These are phyloP conservation scores for Nitzschia sp. DNA, from an alignment of 108 stramenopile genomes.

Conservation along the genomic window DNA sequence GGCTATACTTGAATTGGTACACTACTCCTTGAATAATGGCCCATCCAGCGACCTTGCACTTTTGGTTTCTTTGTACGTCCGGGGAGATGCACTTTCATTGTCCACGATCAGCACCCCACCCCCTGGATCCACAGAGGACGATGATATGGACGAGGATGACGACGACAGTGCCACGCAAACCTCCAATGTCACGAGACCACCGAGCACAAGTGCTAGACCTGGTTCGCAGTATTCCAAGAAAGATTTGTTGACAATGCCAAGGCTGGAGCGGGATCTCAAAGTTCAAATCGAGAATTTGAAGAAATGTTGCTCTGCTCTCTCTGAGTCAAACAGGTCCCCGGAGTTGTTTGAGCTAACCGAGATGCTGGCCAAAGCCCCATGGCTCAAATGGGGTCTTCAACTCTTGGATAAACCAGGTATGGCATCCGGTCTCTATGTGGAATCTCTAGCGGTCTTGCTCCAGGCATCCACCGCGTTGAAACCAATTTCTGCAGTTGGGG, in stretches of 20 bases:
- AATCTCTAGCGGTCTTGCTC: constrained; percentile 42
- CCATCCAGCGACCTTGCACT: constrained; percentile 11
- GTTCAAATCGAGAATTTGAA: no score
- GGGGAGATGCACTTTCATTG: constrained; percentile 28
- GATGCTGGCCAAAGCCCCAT: constrained; percentile 22
- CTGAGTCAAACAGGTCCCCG: no score
- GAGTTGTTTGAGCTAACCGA: not conserved
- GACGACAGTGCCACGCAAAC: constrained; percentile 25
- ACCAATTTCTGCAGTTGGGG: constrained; percentile 37
- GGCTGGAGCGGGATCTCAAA: constrained; percentile 38
- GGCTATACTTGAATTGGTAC: constrained; percentile 12
- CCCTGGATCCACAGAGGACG: constrained; percentile 12
- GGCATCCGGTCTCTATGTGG: constrained; percentile 32
- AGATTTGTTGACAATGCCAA: constrained; percentile 60
- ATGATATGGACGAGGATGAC: constrained; percentile 50
- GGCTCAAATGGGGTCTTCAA: constrained; percentile 31
- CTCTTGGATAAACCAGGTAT: constrained; percentile 22
- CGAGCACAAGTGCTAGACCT: constrained; percentile 6
- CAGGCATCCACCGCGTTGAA: constrained; percentile 51
- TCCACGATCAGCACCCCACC: not conserved
- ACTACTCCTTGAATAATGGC: constrained; percentile 15
- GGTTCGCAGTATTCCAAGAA: constrained; percentile 42
- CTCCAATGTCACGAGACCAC: no score
- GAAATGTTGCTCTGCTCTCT: no score
- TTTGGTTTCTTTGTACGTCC: constrained; percentile 17